Percentiles rank a stretch among this genome's conserved stretches.
Evolutionary conservation across 2,329 filamentous ascomycete species (phyloP).

Genomic region (Ampelomyces quisqualis): DNA sequence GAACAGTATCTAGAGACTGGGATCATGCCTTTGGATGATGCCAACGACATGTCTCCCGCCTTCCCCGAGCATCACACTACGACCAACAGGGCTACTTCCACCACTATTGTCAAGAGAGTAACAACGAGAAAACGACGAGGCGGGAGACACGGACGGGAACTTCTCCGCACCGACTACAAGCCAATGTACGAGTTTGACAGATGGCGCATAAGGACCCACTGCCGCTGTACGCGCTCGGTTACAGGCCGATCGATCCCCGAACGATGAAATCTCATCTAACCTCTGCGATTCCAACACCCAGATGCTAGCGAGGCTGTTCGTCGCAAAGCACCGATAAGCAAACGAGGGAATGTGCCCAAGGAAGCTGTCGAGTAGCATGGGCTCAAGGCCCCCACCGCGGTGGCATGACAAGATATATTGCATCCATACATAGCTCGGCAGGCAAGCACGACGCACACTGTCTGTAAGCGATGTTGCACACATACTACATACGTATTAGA

Average conservation of each 20-base stretch:
- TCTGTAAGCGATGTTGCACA: conserved; percentile 3
- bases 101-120: not conserved
- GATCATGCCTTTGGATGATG: too few species aligned
- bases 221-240: not conserved
- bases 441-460: not conserved
- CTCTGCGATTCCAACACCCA: too few species aligned
- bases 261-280: too few species aligned
- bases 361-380: too few species aligned
- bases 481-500: too few species aligned
- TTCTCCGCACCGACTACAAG: conserved; percentile 4
- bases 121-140: conserved; percentile 9
- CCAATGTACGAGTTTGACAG: not conserved
- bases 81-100: not conserved
- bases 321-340: too few species aligned
- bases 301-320: too few species aligned
- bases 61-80: conserved; percentile 10
- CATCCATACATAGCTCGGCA: too few species aligned
- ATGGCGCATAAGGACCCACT: not conserved
- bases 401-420: too few species aligned
- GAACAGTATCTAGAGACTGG: conserved; percentile 3
- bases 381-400: too few species aligned
- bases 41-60: conserved; percentile 4
- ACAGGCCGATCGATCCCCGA: too few species aligned
- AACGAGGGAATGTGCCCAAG: too few species aligned
- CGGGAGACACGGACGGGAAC: not conserved